Conservation (phyloP, 1,284 basidiomycete species). For the Moesziomyces sp. region DNA sequence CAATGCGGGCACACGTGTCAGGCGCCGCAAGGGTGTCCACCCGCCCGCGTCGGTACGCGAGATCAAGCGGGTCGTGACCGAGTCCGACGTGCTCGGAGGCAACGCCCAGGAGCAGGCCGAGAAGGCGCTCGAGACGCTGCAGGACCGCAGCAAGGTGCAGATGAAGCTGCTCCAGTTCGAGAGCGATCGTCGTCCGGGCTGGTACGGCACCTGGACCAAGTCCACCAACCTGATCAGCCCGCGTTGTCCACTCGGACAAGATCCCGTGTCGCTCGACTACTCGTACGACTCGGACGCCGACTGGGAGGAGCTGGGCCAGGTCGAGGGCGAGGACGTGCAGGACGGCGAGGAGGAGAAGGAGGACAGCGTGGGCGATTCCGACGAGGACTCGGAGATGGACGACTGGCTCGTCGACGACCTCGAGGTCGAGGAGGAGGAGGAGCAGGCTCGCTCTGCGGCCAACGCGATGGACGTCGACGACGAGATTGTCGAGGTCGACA, state of each 20-base stretch:
- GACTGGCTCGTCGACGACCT: constrained; percentile 66
- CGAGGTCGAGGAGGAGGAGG: constrained; percentile 61
- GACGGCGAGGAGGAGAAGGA: constrained; percentile 58
- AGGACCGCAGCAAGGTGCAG: constrained; percentile 57
- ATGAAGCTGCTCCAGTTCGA: constrained; percentile 65
- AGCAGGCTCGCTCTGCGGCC: constrained; percentile 7
- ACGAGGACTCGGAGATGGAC: constrained; percentile 65
- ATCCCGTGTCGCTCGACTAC: constrained; percentile 64
- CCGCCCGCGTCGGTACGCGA: constrained; percentile 60
- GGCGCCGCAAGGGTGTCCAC: constrained; percentile 48
- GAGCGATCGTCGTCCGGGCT: constrained; percentile 62
- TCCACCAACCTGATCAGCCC: constrained; percentile 61
- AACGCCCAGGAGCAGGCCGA: constrained; percentile 58
- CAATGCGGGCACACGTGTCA: background rate
- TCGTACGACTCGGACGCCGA: constrained; percentile 65
- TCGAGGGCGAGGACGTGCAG: constrained; percentile 62
- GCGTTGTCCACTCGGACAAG: constrained; percentile 60
- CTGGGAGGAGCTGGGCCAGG: constrained; percentile 63
- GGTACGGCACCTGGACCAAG: constrained; percentile 65
- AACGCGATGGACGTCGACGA: constrained; percentile 32
- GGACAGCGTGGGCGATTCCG: constrained; percentile 44
- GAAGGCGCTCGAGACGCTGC: constrained; percentile 51
- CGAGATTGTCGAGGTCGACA: constrained; percentile 49
- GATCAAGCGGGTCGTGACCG: constrained; percentile 62
- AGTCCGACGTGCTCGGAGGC: constrained; percentile 63